Evolutionary conservation across 2,329 filamentous ascomycete genomes (phyloP).

Genomic region (Arthroderma uncinatum): DNA sequence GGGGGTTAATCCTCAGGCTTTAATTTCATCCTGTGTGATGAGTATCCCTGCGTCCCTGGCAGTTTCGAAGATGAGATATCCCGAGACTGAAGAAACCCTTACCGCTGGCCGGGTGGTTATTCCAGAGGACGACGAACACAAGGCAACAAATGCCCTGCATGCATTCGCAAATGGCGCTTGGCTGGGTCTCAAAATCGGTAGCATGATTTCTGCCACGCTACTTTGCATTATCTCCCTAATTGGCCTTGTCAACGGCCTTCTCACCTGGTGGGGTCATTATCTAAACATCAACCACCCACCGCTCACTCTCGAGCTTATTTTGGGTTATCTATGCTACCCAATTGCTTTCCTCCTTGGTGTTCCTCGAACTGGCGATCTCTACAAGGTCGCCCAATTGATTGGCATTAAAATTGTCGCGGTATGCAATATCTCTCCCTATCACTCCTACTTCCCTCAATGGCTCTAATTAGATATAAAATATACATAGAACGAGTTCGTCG

Average conservation of each 20-base stretch:
- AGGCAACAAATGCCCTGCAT: slow-evolving; percentile 68
- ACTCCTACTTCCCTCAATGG: slow-evolving; percentile 13
- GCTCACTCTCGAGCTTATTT: slow-evolving; percentile 63
- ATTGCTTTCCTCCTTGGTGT: slow-evolving; percentile 74
- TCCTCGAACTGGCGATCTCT: slow-evolving; percentile 51
- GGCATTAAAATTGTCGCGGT: slow-evolving; percentile 70
- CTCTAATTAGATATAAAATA: slow-evolving; percentile 7
- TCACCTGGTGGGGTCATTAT: slow-evolving; percentile 77
- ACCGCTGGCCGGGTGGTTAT: slow-evolving; percentile 72
- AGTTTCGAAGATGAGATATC: slow-evolving; percentile 79
- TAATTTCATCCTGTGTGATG: slow-evolving; percentile 91
- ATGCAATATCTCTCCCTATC: slow-evolving; percentile 23
- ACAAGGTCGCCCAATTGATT: slow-evolving; percentile 66
- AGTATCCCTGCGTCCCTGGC: slow-evolving; percentile 84
- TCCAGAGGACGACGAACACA: slow-evolving; percentile 61
- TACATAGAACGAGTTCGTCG: slow-evolving; percentile 62
- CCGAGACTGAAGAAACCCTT: slow-evolving; percentile 74
- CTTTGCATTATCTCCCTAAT: slow-evolving; percentile 73
- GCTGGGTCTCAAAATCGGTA: slow-evolving; percentile 76
- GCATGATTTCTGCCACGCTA: slow-evolving; percentile 69
- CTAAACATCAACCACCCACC: slow-evolving; percentile 58
- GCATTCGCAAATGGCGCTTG: slow-evolving; percentile 76
- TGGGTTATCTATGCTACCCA: slow-evolving; percentile 68
- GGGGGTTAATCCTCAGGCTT: slow-evolving; percentile 70
- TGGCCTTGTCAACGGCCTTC: slow-evolving; percentile 60